Base-by-base conservation (phyloP, 495 filamentous ascomycete species). In the Saxispiralis lemnorum region DNA sequence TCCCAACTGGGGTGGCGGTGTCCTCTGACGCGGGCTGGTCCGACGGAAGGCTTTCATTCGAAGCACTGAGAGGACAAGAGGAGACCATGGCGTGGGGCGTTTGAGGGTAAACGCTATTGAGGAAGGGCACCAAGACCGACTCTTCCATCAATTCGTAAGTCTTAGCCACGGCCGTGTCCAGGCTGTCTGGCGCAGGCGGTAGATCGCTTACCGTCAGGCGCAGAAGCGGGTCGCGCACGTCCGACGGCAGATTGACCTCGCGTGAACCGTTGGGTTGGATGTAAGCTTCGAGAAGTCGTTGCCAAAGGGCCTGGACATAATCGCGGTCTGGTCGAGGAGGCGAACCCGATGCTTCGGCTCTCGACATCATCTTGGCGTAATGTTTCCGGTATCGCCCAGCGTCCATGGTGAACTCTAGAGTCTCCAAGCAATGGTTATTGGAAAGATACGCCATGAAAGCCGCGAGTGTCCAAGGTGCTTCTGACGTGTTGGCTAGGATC, bases 361-460 rank as follows among this genome's bases (percentile, higher is more conserved):
- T 61, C 35, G 52, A 55, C 46, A 70, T 49, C 48, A 81, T 62
- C 12, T 73, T 64, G 24, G 68, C 57, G 56, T 87, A 85, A 43
- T 80, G 75, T 43, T 83, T 72, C 38, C 72, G 70, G 62, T 99
- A 99, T n/a, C 85, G 77, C 40, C 81, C 77, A 38, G 89, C 83
- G 58, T 95, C 89, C 72, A 95, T 73, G 35, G 89, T 94, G 64
- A 99, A 99, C 56, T 99, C 92, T 36, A 99, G 64, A 6, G 84
- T 99, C 61, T 99, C 92, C 35, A 96, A 63, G 55, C 92, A 99
- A 61, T 96, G 92, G 51, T 96, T 96, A 53, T 94, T 87, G 1
- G 92, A 95, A 18, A 96, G 73, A 57, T 89, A 99, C 40, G 88
- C 89, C 73, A 83, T 96, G 63, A 99, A 96, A 17, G 92, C 89